Percentiles rank a stretch among this genome's conserved stretches.
These are phyloP conservation scores for Didymella sp. DNA, from an alignment of 2,329 filamentous ascomycete genomes.

Conservation along the genomic window DNA sequence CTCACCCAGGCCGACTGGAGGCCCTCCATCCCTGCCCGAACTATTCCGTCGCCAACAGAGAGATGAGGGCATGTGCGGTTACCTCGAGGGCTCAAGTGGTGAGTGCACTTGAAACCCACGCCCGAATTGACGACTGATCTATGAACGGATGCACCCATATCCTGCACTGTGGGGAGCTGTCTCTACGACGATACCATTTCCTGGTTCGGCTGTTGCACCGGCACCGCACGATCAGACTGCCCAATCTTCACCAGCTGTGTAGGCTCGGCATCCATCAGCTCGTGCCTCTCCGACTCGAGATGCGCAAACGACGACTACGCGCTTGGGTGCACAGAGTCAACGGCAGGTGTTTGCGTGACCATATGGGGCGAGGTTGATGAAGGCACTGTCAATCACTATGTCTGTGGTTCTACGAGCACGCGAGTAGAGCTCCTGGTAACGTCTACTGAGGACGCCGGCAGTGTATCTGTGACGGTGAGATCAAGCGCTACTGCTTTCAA, in stretches of 20 bases:
- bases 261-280: constrained; percentile 16
- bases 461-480: not conserved
- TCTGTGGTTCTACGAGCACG: constrained; percentile 19
- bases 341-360: constrained; percentile 19
- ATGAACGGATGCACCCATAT: constrained; percentile 21
- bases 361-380: constrained; percentile 12
- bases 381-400: constrained; percentile 22
- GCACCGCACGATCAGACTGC: constrained; percentile 12
- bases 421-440: constrained; percentile 15
- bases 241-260: constrained; percentile 23
- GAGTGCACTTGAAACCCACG: not conserved
- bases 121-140: no score
- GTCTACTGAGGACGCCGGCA: not conserved
- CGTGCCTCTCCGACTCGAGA: constrained; percentile 15
- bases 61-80: constrained; percentile 23
- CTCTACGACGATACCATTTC: constrained; percentile 17
- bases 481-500: not conserved
- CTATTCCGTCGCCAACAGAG: constrained; percentile 22
- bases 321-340: constrained; percentile 19
- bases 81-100: constrained; percentile 23
- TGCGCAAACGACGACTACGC: constrained; percentile 22
- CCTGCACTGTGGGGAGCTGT: constrained; percentile 23
- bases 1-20: constrained; percentile 22
- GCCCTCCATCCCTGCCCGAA: not conserved
- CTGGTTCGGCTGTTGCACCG: constrained; percentile 33